Evolutionary conservation across 2,329 filamentous ascomycete species (phyloP), one percentile per base, ranked within the genome.

Genomic region (Aspergillus sojae): DNA sequence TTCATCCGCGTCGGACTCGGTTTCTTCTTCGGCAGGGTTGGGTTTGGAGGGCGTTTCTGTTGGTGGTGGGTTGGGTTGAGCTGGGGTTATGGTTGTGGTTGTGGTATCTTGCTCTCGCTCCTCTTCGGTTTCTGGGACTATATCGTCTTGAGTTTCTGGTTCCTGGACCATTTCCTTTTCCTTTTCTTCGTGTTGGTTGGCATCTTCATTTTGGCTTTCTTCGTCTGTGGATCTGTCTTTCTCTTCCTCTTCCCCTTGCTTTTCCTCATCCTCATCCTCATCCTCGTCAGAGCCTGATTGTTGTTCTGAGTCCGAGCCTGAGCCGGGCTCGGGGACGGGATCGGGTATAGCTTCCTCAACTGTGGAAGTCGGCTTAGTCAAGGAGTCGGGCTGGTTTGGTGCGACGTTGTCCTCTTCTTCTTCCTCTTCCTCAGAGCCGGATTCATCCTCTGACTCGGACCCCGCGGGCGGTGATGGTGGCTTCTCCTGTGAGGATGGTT

Each of bases 381-480:
- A 7, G 48, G 28, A n/a, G 16, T 32, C 11, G 6, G 48, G 16
- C 23, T 30, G 26, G 14, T 11, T 50, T 19, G 14, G 48, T 52
- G 16, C 28, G 9, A 19, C 11, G 9, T 21, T 26, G 10, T 26
- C 26, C 26, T 28, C 26, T 28, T 28, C 26, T 28, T 28, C 45
- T 14, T 14, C 12, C 23, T 55, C 32, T 36, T 55, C n/a, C 6
- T 39, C 32, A 10, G 32, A 55, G 32, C 32, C 21, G n/a, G 52
- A 23, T 26, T 48, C 45, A 12, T 41, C 52, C 6, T 39, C 61
- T 3, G 62, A 61, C 12, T 63, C 64, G 9, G 63, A 64, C 14
- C 64, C 63, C 28, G 57, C 60, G 5, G 62, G 58, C 5, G 65
- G 60, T 5, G 65, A 64, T 16, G 59, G 60, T 34, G 57, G 39